Base-by-base conservation (phyloP, 192 early-diverging fungal species). In the Entomortierella lignicola region DNA sequence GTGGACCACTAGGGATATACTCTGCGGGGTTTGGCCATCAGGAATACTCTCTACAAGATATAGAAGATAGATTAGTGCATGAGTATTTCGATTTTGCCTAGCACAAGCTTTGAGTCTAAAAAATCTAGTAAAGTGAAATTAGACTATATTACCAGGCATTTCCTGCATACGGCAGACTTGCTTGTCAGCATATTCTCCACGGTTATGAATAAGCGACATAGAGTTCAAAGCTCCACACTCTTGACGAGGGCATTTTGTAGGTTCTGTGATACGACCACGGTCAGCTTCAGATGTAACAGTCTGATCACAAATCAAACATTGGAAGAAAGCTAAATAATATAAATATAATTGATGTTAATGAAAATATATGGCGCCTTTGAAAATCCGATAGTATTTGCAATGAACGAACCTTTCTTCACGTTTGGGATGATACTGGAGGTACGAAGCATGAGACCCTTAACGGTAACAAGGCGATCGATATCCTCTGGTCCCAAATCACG, bases 1-100 rank as follows among this genome's bases (percentile, higher is more conserved):
- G 77, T 97, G 95, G 70, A 95, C 77, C 58, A 90, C 93, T 71
- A 99, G 64, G 0, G 96, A 92, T 8, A 99, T 95, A 15, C 95
- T 95, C 77, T 99, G 95, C n/a, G 97, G 97, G 12, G 97, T 99
- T 81, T 99, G 96, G 34, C 97, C 97, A 63, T 98, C 97, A 27
- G 97, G 97, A 44, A 97, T 95, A 29, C 88, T 84, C 83, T 95
- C 93, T 92, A 71, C 18, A 63, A 31, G 21, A 29, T 1, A 60
- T 8, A 63, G 47, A 25, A 58, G n/a, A n/a, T n/a, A n/a, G n/a
- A n/a, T n/a, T n/a, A n/a, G n/a, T n/a, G n/a, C n/a, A n/a, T n/a
- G n/a, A n/a, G n/a, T n/a, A n/a, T n/a, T n/a, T n/a, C n/a, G n/a
- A n/a, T n/a, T n/a, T n/a, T n/a, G n/a, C n/a, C n/a, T n/a, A n/a